Evolutionary conservation across 306 rosid species (phyloP).

Genomic region (Coriaria nepalensis): DNA sequence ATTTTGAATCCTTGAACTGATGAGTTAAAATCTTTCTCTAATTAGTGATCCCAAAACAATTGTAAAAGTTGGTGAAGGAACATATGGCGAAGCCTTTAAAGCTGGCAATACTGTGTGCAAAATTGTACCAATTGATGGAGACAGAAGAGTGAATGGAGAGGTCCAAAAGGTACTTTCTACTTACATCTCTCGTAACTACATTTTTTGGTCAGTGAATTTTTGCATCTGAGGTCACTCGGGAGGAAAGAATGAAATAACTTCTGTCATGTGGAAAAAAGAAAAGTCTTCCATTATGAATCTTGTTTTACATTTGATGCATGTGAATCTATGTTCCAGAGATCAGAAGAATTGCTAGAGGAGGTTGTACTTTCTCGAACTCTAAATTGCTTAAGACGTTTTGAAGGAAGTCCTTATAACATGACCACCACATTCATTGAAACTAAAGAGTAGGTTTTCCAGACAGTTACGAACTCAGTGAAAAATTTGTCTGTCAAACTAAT

Average conservation of each 20-base stretch:
- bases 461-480: constrained; percentile 2
- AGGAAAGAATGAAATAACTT: neutral
- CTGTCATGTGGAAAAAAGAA: neutral
- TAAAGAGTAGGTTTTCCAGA: constrained; percentile 40
- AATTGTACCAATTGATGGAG: constrained; percentile 87
- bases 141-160: constrained; percentile 74
- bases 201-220: constrained; percentile 1
- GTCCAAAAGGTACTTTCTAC: constrained; percentile 57
- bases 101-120: constrained; percentile 69
- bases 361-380: constrained; percentile 82
- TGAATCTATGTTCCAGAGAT: constrained; percentile 38
- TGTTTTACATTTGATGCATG: constrained; percentile 13
- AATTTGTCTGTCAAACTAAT: neutral
- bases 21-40: constrained; percentile 16
- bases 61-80: constrained; percentile 84
- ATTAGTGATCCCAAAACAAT: constrained; percentile 43
- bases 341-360: constrained; percentile 84
- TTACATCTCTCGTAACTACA: constrained; percentile 5
- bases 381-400: constrained; percentile 44
- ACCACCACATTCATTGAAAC: constrained; percentile 69
- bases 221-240: neutral
- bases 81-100: constrained; percentile 88
- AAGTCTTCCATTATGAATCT: neutral
- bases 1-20: constrained; percentile 15
- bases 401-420: constrained; percentile 27